These are phyloP conservation scores for Globisporangium acanthophoron DNA, from an alignment of 352 stramenopile genomes.

Conservation along the genomic window DNA sequence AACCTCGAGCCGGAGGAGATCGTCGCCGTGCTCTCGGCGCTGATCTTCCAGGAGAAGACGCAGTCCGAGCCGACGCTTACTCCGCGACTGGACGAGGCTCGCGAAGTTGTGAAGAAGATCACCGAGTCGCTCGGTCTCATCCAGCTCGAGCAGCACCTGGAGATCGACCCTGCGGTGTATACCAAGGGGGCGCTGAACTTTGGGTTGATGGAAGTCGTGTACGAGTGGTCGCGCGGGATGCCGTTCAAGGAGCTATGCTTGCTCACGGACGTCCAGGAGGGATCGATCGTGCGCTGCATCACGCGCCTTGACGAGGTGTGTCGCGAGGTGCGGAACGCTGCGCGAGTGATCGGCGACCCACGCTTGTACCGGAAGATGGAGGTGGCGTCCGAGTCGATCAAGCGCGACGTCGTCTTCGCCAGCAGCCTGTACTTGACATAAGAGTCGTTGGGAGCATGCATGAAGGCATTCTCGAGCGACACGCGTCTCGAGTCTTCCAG, in stretches of 20 bases:
- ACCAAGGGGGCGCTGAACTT: conserved; percentile 93
- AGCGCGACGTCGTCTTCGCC: conserved; percentile 97
- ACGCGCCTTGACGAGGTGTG: conserved; percentile 97
- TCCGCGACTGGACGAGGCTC: conserved; percentile 60
- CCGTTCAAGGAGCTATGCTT: conserved; percentile 95
- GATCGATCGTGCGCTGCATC: conserved; percentile 96
- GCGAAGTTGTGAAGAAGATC: conserved; percentile 87
- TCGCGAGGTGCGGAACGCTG: conserved; percentile 95
- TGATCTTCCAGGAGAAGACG: conserved; percentile 97
- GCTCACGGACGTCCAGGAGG: conserved; percentile 96
- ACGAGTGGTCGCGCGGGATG: conserved; percentile 98
- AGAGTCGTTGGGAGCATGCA: neutral
- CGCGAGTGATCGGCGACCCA: conserved; percentile 93
- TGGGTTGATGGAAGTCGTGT: conserved; percentile 92
- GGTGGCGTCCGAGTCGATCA: conserved; percentile 94
- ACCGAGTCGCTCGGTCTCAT: conserved; percentile 75
- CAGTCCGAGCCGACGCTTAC: conserved; percentile 75
- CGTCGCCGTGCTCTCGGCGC: conserved; percentile 92
- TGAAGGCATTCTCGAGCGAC: neutral
- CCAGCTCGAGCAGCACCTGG: conserved; percentile 75
- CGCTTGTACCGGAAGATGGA: conserved; percentile 98
- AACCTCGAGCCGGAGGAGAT: conserved; percentile 96
- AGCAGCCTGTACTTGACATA: conserved; percentile 93
- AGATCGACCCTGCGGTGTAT: conserved; percentile 91
- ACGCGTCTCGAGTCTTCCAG: no score